Percentiles rank a stretch among this genome's conserved stretches.
phyloP scores from a whole-genome alignment of 257 asterid genomes.

The Solanum phureja region DNA sequence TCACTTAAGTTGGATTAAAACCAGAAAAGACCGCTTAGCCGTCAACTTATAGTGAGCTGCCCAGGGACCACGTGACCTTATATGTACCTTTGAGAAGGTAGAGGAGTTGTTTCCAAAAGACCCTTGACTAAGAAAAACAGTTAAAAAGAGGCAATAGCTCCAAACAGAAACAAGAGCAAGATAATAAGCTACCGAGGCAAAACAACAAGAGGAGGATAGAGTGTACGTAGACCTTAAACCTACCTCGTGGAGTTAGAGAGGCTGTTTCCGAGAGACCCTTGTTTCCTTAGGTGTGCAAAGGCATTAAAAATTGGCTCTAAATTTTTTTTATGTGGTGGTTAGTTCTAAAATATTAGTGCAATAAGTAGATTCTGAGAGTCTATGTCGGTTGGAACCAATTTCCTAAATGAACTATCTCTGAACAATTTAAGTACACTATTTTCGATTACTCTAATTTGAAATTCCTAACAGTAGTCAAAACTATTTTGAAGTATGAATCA shows the following conservation, averaged over 20 bases:
- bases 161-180: neutral
- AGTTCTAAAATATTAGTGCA: neutral
- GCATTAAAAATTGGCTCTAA: neutral
- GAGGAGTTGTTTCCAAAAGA: neutral
- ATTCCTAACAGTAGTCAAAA: neutral
- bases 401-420: neutral
- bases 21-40: too few species aligned
- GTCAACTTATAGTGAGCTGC: too few species aligned
- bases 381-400: neutral
- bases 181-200: neutral
- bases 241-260: neutral
- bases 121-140: neutral
- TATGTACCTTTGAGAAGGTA: neutral
- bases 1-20: too few species aligned
- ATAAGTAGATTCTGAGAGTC: neutral
- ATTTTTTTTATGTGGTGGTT: neutral
- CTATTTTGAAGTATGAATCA: neutral
- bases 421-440: neutral
- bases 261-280: neutral
- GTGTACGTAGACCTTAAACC: neutral
- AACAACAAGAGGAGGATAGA: neutral
- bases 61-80: neutral
- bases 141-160: neutral
- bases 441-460: neutral
- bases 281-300: neutral